These are phyloP conservation scores for Penicillium sp. DNA, from an alignment of 2,329 filamentous ascomycete genomes.

Conservation along the genomic window DNA sequence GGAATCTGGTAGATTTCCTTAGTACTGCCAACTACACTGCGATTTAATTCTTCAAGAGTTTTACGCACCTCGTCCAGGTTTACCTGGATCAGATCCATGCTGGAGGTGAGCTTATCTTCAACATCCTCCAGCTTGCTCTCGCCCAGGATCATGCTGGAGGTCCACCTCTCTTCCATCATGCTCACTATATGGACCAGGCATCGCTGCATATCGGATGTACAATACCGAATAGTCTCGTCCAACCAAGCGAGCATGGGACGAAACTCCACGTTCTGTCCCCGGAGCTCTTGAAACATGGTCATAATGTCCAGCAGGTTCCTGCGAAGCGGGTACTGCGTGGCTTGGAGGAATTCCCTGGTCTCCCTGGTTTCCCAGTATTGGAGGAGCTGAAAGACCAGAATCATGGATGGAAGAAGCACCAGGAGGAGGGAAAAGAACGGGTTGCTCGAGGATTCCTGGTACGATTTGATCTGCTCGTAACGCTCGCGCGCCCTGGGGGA, in stretches of 20 bases:
- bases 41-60: no score
- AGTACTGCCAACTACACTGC: no score
- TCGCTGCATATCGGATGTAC: neutral
- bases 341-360: neutral
- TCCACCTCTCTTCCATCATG: slow-evolving; percentile 1
- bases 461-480: no score
- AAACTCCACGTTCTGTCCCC: neutral
- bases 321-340: neutral
- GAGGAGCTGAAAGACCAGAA: neutral
- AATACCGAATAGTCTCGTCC: neutral
- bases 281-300: neutral
- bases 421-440: neutral
- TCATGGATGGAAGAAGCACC: neutral
- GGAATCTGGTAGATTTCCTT: neutral
- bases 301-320: neutral
- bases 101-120: no score
- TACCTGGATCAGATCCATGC: no score
- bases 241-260: neutral
- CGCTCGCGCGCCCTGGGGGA: neutral
- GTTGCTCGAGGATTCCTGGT: no score
- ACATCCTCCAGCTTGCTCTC: no score
- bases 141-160: neutral
- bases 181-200: slow-evolving; percentile 1
- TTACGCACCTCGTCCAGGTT: neutral
- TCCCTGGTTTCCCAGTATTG: neutral